phyloP scores from a whole-genome alignment of 805 yeast genomes.

The Grigorovia yakushimaensis region DNA sequence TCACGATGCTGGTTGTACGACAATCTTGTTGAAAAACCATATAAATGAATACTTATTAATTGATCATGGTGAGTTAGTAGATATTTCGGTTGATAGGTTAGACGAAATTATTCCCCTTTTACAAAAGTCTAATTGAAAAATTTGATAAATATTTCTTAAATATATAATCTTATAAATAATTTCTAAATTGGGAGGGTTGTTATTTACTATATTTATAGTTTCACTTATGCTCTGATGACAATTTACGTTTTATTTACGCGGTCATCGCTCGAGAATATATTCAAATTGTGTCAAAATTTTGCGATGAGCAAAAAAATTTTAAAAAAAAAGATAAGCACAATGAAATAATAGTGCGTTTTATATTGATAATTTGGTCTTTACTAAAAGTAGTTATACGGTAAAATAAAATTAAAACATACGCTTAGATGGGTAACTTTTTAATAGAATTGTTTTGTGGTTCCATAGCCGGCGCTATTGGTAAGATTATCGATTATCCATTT shows the following conservation, averaged over 20 bases:
- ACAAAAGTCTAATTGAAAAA: background rate
- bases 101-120: conserved; percentile 21
- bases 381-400: background rate
- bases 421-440: background rate
- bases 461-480: conserved; percentile 71
- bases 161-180: too few relatives aligned
- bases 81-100: conserved; percentile 12
- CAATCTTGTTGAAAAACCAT: conserved; percentile 44
- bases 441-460: conserved; percentile 31
- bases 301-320: background rate
- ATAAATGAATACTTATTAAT: conserved; percentile 39
- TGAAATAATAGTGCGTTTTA: too few relatives aligned
- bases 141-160: too few relatives aligned
- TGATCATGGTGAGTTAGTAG: conserved; percentile 24
- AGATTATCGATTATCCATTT: conserved; percentile 81
- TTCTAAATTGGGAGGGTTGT: too few relatives aligned
- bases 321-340: too few relatives aligned
- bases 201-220: too few relatives aligned
- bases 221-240: too few relatives aligned
- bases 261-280: too few relatives aligned
- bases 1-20: conserved; percentile 48
- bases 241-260: too few relatives aligned
- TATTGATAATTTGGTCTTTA: background rate
- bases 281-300: too few relatives aligned
- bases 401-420: background rate